Evolutionary conservation across 192 early-diverging fungal genomes (phyloP), one percentile per base, ranked within the genome.

Genomic region (Coemansia pectinata): DNA sequence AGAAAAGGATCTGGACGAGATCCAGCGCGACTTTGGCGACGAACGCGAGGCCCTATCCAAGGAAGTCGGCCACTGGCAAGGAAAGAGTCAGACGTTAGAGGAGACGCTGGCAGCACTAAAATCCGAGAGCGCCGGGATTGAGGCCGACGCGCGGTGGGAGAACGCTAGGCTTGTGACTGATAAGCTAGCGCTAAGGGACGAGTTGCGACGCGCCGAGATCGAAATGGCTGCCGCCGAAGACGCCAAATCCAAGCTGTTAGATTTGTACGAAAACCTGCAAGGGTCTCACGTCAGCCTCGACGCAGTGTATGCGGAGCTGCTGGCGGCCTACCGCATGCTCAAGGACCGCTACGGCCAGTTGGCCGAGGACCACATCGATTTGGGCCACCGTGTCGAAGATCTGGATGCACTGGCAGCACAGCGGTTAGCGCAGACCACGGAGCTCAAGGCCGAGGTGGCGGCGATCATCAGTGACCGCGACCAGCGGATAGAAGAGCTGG

Each of bases 1-100:
- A 8, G 82, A 84, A 29, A 76, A 76, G 50, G 82, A 84, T 58
- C 57, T 84, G 8, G 82, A 84, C 50, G 82, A 84, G 21, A 76
- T 84, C 4, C 82, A 84, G 66, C 66, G 74, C 9, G 76, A 76
- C 38, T 84, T 72, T 72, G 63, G 74, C 66, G 82, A 76, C 19
- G 82, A 84, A 65, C 73, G 77, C 41, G 77, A 76, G 33, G 70
- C 82, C 9, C 62, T 84, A 9, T 44, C 50, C 41, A 70, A 65
- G 21, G 82, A 84, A 59, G 77, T 84, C 36, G 69, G 31, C 12
- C 82, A 84, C 48, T 84, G 82, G 82, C 82, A 79, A 60, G 21
- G 23, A 2, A 76, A 71, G 65, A 73, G 77, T 53, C 60, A 52
- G 42, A 57, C 70, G n/a, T 71, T 84, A 7, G 77, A 84, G 53